Percentiles rank a stretch among this genome's conserved stretches.
phyloP scores from a whole-genome alignment of 176 grass and related monocot genomes.

The Juncus inflexus region DNA sequence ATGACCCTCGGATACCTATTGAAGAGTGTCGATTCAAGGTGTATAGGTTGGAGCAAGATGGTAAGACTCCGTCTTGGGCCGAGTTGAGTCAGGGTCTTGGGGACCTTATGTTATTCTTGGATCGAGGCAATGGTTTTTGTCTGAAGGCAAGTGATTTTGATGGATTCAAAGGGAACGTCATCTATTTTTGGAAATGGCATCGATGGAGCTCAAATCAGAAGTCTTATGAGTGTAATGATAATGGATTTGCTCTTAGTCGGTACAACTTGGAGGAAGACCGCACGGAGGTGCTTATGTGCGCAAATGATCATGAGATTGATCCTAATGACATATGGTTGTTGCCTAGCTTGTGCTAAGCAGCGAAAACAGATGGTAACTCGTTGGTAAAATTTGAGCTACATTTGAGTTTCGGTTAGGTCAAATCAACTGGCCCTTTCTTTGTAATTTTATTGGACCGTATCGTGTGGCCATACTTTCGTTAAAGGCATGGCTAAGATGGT shows the following conservation, averaged over 20 bases:
- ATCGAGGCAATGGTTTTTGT: neutral
- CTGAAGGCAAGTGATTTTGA: slow-evolving; percentile 19
- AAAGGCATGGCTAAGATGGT: no score
- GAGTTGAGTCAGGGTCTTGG: neutral
- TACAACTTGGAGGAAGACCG: neutral
- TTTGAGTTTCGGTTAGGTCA: no score
- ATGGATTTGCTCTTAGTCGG: neutral
- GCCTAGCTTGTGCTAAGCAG: neutral
- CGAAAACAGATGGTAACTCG: no score
- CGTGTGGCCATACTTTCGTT: no score
- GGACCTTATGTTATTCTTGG: neutral
- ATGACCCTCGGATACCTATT: neutral
- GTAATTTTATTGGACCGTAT: no score
- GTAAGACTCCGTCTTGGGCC: neutral
- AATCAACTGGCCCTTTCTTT: no score
- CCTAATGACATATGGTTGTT: slow-evolving; percentile 1
- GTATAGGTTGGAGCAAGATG: neutral
- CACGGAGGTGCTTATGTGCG: no score
- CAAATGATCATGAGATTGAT: no score
- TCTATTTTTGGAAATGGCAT: neutral
- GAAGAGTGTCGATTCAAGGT: neutral
- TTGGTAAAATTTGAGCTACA: no score
- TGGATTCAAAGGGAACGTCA: neutral
- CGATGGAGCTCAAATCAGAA: no score
- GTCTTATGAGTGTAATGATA: neutral